These are phyloP conservation scores for Dimargaris verticillata DNA, from an alignment of 192 early-diverging fungal species.

Conservation along the genomic window DNA sequence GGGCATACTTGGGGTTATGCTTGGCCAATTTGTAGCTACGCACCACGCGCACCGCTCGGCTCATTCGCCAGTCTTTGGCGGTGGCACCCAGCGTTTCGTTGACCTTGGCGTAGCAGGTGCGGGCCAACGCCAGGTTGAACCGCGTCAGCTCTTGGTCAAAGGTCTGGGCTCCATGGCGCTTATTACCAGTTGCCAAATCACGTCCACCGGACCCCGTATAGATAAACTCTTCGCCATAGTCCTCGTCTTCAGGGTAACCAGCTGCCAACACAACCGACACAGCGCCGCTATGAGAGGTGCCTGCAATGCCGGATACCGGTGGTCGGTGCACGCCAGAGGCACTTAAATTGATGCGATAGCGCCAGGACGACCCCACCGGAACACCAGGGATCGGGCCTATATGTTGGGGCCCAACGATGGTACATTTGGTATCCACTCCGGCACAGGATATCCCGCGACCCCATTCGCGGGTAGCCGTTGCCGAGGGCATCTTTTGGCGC, in stretches of 20 bases:
- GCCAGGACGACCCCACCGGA: constrained; percentile 37
- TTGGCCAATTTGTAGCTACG: constrained; percentile 31
- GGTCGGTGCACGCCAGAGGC: constrained; percentile 44
- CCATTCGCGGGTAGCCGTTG: constrained; percentile 33
- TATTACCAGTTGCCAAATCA: constrained; percentile 32
- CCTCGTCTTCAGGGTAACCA: constrained; percentile 48
- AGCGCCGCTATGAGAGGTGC: constrained; percentile 28
- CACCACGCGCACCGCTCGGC: constrained; percentile 37
- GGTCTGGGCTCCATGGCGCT: constrained; percentile 31
- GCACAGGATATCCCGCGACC: constrained; percentile 38
- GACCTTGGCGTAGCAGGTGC: constrained; percentile 34
- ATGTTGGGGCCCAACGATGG: constrained; percentile 25
- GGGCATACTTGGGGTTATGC: constrained; percentile 31
- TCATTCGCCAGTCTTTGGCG: constrained; percentile 35
- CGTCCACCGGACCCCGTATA: constrained; percentile 55
- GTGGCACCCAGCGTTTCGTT: constrained; percentile 20
- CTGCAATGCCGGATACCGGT: constrained; percentile 44
- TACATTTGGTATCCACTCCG: constrained; percentile 22
- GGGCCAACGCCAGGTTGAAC: constrained; percentile 38
- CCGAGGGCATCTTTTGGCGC: constrained; percentile 33
- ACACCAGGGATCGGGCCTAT: constrained; percentile 40
- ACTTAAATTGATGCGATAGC: constrained; percentile 24
- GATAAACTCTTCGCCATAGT: constrained; percentile 43
- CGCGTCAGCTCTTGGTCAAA: constrained; percentile 39
- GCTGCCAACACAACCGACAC: constrained; percentile 42